Base-by-base conservation (phyloP, 208 protist genomes). In the Leishmania mexicana region DNA sequence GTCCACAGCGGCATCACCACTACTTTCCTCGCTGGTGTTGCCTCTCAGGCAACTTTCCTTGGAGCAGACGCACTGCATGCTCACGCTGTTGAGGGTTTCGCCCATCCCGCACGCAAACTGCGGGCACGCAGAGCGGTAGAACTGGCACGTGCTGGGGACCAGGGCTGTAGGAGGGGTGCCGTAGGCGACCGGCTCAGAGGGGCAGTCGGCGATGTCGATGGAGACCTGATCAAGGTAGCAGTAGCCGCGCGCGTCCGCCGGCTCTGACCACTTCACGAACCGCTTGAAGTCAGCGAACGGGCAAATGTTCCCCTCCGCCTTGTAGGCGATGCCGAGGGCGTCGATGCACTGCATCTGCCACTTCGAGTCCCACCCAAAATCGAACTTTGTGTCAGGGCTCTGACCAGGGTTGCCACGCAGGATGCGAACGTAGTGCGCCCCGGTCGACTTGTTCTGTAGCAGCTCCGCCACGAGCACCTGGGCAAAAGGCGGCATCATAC, bases 401-500 rank as follows among this genome's bases (percentile, higher is more conserved):
- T 90, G 88, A 19, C 85, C 87, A 38, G 90, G 90, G 8, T 70
- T 28, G 54, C 85, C 89, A 11, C 90, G 90, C 80, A 88, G 85
- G 68, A 92, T 84, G 57, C 87, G 87, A 67, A 93, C 85, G 51
- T 83, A 75, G 81, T 85, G 79, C 57, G 57, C 78, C 4, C 81
- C 67, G n/a, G 83, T 71, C 19, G 62, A 42, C 62, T 51, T 54
- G 76, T 88, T 64, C 82, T 92, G 68, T 67, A 96, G 86, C 58
- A 96, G 84, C 80, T 96, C 92, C 42, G 90, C 78, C 67, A 93
- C 84, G 58, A 91, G 84, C 75, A 85, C 79, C 62, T 90, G 87
- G 49, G 78, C 90, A 81, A 94, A 96, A 13, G 87, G 90, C 31
- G 92, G 92, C 76, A 93, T 62, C 83, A 94, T 85, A n/a, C 68